A percentile compares a stretch with the other conserved stretches of the same genome.
Evolutionary conservation across 441 rosid genomes (phyloP).

Genomic region (Adansonia rubrostipa): DNA sequence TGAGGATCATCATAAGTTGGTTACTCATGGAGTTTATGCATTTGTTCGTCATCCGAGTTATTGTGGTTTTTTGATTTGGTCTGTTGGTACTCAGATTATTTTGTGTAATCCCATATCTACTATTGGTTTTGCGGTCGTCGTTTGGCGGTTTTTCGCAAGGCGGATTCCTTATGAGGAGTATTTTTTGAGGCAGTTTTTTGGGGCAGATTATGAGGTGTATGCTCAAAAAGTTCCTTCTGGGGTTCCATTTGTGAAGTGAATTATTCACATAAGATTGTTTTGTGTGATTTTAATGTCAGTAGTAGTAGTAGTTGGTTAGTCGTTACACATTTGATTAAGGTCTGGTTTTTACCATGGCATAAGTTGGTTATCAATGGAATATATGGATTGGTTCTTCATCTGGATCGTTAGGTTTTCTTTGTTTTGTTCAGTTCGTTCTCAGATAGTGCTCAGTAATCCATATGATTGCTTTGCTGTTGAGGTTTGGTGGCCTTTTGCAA

Average conservation of each 20-base stretch:
- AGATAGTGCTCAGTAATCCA: conserved; percentile 79
- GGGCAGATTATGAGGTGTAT: conserved; percentile 52
- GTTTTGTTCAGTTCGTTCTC: conserved; percentile 73
- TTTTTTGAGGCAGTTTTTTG: conserved; percentile 72
- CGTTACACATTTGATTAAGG: conserved; percentile 70
- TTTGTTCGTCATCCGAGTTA: conserved; percentile 80
- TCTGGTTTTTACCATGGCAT: conserved; percentile 46
- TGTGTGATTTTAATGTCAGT: background rate
- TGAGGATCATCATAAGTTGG: conserved; percentile 63
- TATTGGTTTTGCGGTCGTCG: conserved; percentile 51
- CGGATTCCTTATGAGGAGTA: conserved; percentile 77
- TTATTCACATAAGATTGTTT: too few species aligned
- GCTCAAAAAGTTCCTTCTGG: conserved; percentile 66
- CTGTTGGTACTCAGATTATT: conserved; percentile 81
- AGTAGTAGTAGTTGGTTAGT: conserved; percentile 54
- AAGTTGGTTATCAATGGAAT: conserved; percentile 54
- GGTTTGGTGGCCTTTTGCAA: background rate
- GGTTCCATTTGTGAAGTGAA: conserved; percentile 61
- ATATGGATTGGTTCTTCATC: conserved; percentile 58
- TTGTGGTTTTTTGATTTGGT: conserved; percentile 74
- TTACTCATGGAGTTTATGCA: conserved; percentile 65
- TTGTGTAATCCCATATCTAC: conserved; percentile 77
- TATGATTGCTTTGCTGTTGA: background rate
- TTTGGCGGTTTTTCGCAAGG: conserved; percentile 66
- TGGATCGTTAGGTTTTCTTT: conserved; percentile 65